Evolutionary conservation across 345 rosid genomes (phyloP).

Genomic region (Lagerstroemia speciosa): DNA sequence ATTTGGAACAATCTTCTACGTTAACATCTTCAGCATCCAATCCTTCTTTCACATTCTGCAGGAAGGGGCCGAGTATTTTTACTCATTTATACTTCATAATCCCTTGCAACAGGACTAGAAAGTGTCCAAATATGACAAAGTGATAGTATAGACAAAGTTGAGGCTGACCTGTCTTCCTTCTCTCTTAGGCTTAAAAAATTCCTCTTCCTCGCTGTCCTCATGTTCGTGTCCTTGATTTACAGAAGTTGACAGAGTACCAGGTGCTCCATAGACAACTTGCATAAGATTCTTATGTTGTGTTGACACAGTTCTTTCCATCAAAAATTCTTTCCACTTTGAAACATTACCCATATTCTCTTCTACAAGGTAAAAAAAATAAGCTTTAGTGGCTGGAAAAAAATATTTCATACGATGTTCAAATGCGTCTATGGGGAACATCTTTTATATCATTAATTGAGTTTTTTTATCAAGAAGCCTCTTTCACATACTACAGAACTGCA

Average conservation of each 20-base stretch:
- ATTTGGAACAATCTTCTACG: constrained; percentile 74
- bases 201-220: constrained; percentile 59
- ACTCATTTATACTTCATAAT: background rate
- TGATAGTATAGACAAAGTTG: background rate
- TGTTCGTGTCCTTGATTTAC: constrained; percentile 33
- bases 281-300: constrained; percentile 50
- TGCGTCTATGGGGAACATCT: background rate
- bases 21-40: constrained; percentile 29
- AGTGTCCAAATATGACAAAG: background rate
- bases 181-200: constrained; percentile 81
- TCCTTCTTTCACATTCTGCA: constrained; percentile 48
- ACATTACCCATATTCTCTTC: constrained; percentile 55
- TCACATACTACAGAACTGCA: background rate
- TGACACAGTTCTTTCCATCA: constrained; percentile 48
- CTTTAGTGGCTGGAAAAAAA: background rate
- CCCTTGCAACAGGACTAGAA: background rate
- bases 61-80: background rate
- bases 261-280: constrained; percentile 75
- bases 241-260: constrained; percentile 30
- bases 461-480: background rate
- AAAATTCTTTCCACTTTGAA: constrained; percentile 76
- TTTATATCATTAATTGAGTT: background rate
- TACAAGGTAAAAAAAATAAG: constrained; percentile 8
- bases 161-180: constrained; percentile 54
- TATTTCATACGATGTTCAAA: background rate